These are phyloP conservation scores for Asterophora parasitica DNA, from an alignment of 768 basidiomycete genomes.

Conservation along the genomic window DNA sequence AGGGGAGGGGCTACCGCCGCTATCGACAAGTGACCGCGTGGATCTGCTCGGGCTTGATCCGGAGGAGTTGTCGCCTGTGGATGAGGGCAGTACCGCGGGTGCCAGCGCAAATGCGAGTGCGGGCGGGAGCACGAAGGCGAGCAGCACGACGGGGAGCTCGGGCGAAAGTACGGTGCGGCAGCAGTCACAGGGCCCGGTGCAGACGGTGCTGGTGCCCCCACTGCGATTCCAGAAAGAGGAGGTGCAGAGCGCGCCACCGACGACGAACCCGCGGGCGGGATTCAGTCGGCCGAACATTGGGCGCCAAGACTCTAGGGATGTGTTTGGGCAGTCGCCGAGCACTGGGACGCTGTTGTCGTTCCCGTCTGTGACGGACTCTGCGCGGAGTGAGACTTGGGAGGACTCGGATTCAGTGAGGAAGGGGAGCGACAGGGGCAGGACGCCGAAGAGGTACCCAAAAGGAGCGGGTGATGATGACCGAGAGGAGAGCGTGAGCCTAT, in stretches of 20 bases:
- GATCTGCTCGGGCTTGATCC: conserved; percentile 27
- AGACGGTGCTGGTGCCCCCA: conserved; percentile 29
- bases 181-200: conserved; percentile 6
- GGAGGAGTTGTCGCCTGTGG: conserved; percentile 8
- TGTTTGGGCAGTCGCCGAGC: conserved; percentile 28
- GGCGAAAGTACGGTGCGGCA: conserved; percentile 7
- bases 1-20: conserved; percentile 14
- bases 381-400: conserved; percentile 37
- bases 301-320: conserved; percentile 32
- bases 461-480: conserved; percentile 48
- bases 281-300: conserved; percentile 20
- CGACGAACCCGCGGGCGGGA: conserved; percentile 29
- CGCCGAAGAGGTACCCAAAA: conserved; percentile 43
- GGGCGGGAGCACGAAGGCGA: conserved; percentile 10
- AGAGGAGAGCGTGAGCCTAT: conserved; percentile 59
- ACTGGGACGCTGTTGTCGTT: conserved; percentile 39
- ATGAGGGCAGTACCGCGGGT: conserved; percentile 9
- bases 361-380: conserved; percentile 50
- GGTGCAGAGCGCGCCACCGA: conserved; percentile 44
- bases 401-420: conserved; percentile 25
- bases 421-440: conserved; percentile 29
- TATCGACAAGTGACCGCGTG: conserved; percentile 13
- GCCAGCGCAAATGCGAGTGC: conserved; percentile 16
- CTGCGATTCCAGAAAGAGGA: conserved; percentile 28
- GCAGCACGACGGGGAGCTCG: conserved; percentile 8